These are phyloP conservation scores for Amanita exitialis DNA, from an alignment of 768 basidiomycete genomes.

Conservation along the genomic window DNA sequence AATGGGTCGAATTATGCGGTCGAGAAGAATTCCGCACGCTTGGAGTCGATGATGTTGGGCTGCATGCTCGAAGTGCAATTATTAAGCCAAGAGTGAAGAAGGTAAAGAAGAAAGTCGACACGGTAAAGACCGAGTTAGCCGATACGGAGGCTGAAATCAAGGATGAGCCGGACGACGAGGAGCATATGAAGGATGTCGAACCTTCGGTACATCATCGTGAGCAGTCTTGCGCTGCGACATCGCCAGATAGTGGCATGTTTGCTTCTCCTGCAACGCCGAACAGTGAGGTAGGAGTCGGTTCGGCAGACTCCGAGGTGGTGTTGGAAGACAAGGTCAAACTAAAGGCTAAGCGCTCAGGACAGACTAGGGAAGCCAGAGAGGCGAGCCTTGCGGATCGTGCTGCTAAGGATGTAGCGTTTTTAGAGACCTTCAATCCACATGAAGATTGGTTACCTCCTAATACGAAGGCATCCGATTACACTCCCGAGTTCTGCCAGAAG, in stretches of 20 bases:
- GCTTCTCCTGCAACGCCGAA: slow-evolving; percentile 20
- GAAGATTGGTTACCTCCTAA: slow-evolving; percentile 73
- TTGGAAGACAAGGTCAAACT: slow-evolving; percentile 17
- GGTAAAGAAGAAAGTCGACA: slow-evolving; percentile 31
- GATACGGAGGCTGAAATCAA: slow-evolving; percentile 29
- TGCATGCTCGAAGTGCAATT: slow-evolving; percentile 32
- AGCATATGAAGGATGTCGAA: slow-evolving; percentile 13
- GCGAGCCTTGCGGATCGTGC: slow-evolving; percentile 39
- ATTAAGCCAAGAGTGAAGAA: slow-evolving; percentile 24
- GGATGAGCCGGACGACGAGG: slow-evolving; percentile 36
- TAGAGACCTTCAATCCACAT: slow-evolving; percentile 62
- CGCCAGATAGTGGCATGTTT: slow-evolving; percentile 27
- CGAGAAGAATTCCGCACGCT: slow-evolving; percentile 69
- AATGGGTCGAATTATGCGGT: slow-evolving; percentile 74
- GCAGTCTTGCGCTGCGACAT: slow-evolving; percentile 20
- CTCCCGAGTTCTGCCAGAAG: slow-evolving; percentile 76
- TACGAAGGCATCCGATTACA: slow-evolving; percentile 72
- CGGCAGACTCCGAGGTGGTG: slow-evolving; percentile 11
- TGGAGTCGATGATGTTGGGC: slow-evolving; percentile 57
- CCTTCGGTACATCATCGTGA: slow-evolving; percentile 14
- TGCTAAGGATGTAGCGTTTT: slow-evolving; percentile 42
- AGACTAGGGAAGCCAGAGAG: slow-evolving; percentile 37
- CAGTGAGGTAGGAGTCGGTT: slow-evolving; percentile 11
- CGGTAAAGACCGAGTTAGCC: slow-evolving; percentile 27
- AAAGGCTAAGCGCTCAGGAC: slow-evolving; percentile 25